Conservation (phyloP, 225 moss, liverwort and hornwort genomes). For the Antitrichia curtipendula region DNA sequence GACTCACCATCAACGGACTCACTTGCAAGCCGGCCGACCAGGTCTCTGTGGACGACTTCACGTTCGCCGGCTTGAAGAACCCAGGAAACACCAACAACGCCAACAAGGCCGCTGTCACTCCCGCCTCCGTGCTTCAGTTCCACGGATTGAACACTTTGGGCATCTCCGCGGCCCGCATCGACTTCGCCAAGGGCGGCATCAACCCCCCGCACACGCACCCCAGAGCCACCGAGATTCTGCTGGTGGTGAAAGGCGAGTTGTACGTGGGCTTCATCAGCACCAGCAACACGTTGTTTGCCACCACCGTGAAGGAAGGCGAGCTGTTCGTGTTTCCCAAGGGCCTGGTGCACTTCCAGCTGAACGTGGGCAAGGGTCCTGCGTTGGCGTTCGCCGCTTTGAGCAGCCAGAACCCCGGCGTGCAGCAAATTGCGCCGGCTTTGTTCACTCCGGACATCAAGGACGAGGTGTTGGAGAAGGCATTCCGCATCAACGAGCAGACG, state of each 20-base stretch:
- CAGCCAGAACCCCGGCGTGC: background rate
- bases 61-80: background rate
- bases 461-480: too few relatives aligned
- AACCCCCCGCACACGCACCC: background rate
- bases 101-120: background rate
- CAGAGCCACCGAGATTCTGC: background rate
- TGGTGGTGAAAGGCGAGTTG: background rate
- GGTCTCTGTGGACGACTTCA: background rate
- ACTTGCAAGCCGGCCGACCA: background rate
- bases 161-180: background rate
- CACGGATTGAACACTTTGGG: background rate
- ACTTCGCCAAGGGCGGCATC: background rate
- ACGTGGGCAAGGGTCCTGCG: background rate
- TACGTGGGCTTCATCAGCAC: background rate
- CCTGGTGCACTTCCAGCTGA: background rate
- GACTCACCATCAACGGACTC: background rate
- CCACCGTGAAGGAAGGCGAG: background rate
- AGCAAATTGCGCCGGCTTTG: too few relatives aligned
- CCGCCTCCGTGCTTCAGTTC: background rate
- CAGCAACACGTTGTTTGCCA: background rate
- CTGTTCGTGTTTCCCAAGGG: background rate
- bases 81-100: background rate
- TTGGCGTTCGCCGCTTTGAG: background rate
- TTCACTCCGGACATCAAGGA: too few relatives aligned
- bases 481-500: too few relatives aligned